Base-by-base conservation (phyloP, 2,329 filamentous ascomycete genomes). In the Didymella glomerata region DNA sequence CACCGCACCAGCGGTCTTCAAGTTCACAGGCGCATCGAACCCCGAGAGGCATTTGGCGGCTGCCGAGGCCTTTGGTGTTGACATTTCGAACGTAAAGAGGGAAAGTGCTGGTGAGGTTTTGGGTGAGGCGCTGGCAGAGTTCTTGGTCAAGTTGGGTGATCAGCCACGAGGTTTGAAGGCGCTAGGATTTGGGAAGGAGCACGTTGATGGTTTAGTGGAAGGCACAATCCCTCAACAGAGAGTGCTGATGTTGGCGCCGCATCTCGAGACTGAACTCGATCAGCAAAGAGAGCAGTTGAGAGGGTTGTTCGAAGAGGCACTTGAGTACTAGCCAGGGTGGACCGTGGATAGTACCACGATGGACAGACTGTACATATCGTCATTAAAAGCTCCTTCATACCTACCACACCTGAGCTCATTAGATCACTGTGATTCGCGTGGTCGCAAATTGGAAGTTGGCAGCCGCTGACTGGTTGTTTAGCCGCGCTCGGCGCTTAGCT, bases 171-270 rank as follows among this genome's bases (percentile, higher is more conserved):
- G 96, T 0, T 78, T 99, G 65, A 92, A 90, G 79, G 88, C 86
- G 36, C 79, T 99, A 13, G 96, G 95, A 0, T 99, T 98, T 73
- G 84, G 84, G 52, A 80, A 78, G 16, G 85, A 86, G 38, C 87
- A 98, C 79, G 82, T 99, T 18, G 92, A 96, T 64, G 86, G 82
- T 10, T 80, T 99, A 63, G 93, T 99, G 1, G 94, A 98, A 78
- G 96, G 95, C 1, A 99, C 95, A 0, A 88, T 99, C 62, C 95
- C 95, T 5, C 95, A 99, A 81, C 87, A 88, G 55, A 84, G 95
- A 65, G 96, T 99, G 54, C 77, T 99, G 71, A 95, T 93, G 89
- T 80, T 99, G 62, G 95, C 95, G 28, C 96, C 95, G 0, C 93
- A 86, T 25, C 77, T 99, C 61, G 81, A 82, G 47, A 80, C 72